These are phyloP conservation scores for Rhododendron kiyosumense DNA, from an alignment of 148 eudicot species.

Conservation along the genomic window DNA sequence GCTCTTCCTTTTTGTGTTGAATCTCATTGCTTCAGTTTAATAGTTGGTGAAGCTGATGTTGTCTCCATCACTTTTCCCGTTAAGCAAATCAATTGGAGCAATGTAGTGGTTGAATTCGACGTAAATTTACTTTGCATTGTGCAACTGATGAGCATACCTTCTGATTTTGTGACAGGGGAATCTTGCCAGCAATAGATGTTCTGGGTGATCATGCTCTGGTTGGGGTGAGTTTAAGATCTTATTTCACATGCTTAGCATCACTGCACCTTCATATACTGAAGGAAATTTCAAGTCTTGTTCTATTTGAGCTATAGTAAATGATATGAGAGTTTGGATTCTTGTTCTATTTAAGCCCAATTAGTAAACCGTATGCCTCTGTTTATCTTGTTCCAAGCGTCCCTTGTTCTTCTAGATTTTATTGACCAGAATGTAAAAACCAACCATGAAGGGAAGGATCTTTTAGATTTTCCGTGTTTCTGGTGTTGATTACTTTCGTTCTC, in stretches of 20 bases:
- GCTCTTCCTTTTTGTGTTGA: neutral
- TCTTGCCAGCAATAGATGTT: slow-evolving; percentile 71
- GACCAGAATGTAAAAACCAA: neutral
- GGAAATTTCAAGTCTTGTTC: neutral
- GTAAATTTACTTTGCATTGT: neutral
- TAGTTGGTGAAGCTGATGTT: neutral
- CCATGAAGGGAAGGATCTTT: neutral
- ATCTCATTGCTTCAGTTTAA: neutral
- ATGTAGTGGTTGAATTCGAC: neutral
- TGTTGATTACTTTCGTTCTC: neutral
- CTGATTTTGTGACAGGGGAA: slow-evolving; percentile 51
- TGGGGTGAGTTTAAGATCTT: slow-evolving; percentile 54
- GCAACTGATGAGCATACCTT: neutral
- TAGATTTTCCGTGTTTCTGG: neutral
- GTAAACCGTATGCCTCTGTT: neutral
- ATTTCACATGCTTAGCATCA: neutral
- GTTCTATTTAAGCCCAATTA: neutral
- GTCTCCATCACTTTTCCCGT: neutral
- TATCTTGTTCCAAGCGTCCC: neutral
- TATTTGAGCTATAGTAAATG: neutral
- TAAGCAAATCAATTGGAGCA: neutral
- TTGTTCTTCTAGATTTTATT: neutral
- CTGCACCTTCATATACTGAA: neutral
- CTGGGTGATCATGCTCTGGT: slow-evolving; percentile 32
- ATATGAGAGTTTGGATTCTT: neutral